phyloP scores from a whole-genome alignment of 768 basidiomycete genomes.

The Lanmaoa rubissima region DNA sequence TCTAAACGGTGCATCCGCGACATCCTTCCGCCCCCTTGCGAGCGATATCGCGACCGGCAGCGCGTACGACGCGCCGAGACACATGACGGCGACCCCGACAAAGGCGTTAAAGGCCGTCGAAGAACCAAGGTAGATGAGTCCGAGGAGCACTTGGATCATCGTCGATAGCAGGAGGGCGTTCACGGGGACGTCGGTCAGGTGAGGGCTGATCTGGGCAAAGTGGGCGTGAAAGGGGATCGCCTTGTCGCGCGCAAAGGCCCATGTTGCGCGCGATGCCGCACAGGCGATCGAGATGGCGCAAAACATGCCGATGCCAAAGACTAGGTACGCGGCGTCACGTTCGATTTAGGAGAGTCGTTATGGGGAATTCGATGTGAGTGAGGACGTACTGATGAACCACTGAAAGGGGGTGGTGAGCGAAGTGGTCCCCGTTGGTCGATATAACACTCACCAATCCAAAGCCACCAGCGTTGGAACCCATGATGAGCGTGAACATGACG shows the following conservation, averaged over 20 bases:
- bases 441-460: constrained; percentile 51
- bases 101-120: constrained; percentile 68
- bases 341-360: not conserved
- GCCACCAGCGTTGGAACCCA: constrained; percentile 60
- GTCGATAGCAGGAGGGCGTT: constrained; percentile 63
- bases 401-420: constrained; percentile 6
- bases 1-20: constrained; percentile 49
- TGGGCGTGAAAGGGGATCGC: constrained; percentile 54
- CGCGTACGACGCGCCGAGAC: constrained; percentile 60
- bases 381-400: constrained; percentile 43
- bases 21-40: constrained; percentile 39
- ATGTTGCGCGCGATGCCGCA: constrained; percentile 66
- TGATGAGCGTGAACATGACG: constrained; percentile 58
- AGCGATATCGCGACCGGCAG: constrained; percentile 60
- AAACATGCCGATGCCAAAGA: constrained; percentile 57
- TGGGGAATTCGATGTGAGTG: not conserved
- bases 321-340: constrained; percentile 19
- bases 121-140: constrained; percentile 61
- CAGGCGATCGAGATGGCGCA: constrained; percentile 66
- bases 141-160: constrained; percentile 54
- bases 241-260: constrained; percentile 68
- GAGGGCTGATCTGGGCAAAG: constrained; percentile 47
- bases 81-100: constrained; percentile 64
- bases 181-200: constrained; percentile 49
- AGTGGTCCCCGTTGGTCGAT: not conserved